Base-by-base conservation (phyloP, 2,329 filamentous ascomycete genomes). In the Neurospora sp. region DNA sequence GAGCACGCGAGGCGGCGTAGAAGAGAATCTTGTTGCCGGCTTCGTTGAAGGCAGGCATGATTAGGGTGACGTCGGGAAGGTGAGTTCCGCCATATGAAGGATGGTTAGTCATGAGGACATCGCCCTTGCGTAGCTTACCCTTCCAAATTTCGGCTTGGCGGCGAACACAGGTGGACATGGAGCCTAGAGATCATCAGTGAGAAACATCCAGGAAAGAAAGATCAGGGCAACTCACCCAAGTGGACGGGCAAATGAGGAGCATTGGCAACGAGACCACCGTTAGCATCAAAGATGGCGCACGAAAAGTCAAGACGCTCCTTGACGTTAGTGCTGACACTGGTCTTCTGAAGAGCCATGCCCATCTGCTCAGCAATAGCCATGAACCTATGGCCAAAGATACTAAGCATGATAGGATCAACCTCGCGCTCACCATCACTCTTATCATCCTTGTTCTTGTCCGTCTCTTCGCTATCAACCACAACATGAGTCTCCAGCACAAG, bases 321-420 rank as follows among this genome's bases (percentile, higher is more conserved):
- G 77, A 94, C 91, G 75, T 93, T 94, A 1, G 90, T 93, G 75
- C 87, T 91, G 69, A 93, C 90, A 77, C 89, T 91, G 0, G 91
- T 93, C 81, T 93, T 94, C 76, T 93, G 91, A 17, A 94, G 80
- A 13, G 90, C 89, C 69, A 90, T 83, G 0, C 92, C 91, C 92
- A 95, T 94, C 76, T 94, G 91, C 79, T 95, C 92, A 1, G 92
- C 92, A 74, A 94, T 93, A 7, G 90, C 89, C 91, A 94, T 95
- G 80, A 95, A 95, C 8, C 92, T 86, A 77, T 94, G 91, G 0
- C 90, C 90, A 74, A 95, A 94, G 70, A 95, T 91, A 76, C 88
- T 91, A 2, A 95, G 84, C 81, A 92, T 85, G 73, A 94, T 91
- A 0, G 91, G 91, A 77, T 94, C 90, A 0, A 92, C 88, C 70